These are phyloP conservation scores for Rhododendron ovatum DNA, from an alignment of 148 eudicot species.

Conservation along the genomic window DNA sequence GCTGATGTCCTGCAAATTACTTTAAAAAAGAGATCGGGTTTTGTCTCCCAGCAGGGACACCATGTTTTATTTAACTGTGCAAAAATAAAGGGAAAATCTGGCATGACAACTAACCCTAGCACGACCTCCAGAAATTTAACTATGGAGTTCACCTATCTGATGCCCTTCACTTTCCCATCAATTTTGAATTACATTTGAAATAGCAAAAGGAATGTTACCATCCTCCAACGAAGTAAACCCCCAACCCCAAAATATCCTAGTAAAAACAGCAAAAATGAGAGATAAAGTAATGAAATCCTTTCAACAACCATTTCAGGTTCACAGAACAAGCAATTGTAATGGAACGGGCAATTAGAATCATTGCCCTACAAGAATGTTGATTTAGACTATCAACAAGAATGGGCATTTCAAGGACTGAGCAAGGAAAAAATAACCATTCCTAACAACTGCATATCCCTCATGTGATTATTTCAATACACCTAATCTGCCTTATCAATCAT, in stretches of 20 bases:
- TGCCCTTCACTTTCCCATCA: background rate
- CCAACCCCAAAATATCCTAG: background rate
- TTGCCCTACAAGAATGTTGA: background rate
- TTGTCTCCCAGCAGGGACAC: background rate
- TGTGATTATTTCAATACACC: background rate
- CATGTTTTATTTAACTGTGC: background rate
- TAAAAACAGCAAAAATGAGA: background rate
- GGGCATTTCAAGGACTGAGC: background rate
- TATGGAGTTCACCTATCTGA: background rate
- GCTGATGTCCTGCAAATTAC: background rate
- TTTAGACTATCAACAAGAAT: background rate
- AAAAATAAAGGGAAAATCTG: background rate
- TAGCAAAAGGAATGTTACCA: background rate
- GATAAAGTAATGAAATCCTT: background rate
- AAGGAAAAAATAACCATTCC: background rate
- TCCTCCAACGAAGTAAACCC: background rate
- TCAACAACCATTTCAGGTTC: background rate
- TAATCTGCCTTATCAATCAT: background rate
- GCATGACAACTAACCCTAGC: background rate
- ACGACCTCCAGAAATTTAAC: background rate
- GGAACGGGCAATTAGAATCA: background rate
- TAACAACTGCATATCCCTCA: background rate
- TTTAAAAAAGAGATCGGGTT: background rate
- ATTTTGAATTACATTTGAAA: background rate
- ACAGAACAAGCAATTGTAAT: background rate